Evolutionary conservation across 2,329 filamentous ascomycete genomes (phyloP), one percentile per base, ranked within the genome.

Genomic region (Keithomyces neogunnii): DNA sequence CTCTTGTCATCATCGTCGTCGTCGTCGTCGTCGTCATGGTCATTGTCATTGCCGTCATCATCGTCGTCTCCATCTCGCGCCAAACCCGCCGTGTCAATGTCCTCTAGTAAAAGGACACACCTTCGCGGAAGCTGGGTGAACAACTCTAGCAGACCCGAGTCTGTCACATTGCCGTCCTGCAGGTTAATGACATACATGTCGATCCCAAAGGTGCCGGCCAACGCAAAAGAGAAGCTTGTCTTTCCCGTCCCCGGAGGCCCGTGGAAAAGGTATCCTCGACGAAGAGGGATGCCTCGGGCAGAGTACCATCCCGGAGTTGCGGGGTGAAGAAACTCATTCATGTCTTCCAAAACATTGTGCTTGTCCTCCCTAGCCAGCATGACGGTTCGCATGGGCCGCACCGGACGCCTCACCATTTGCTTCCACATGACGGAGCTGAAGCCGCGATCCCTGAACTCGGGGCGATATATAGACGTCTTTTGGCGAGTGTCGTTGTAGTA

Each of bases 321-420:
- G 0, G 87, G 86, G 50, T 89, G 81, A 0, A 93, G 73, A 56
- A 89, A 92, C 59, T 90, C 86, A 57, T 88, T 87, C 60, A 92
- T 84, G 59, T 93, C 88, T 30, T 72, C 71, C 8, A 91, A 68
- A 3, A 92, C 74, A 33, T 75, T 73, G 2, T 76, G 70, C 66
- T 91, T 92, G 60, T 88, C 78, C 45, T 74, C 65, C 7, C 75
- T 70, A 55, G 89, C 85, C 4, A 93, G 74, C 2, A 90, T 83
- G 1, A 95, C 87, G 0, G 88, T 92, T 47, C 77, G 75, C 73
- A 92, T 86, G 1, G 85, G 84, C 13, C 87, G 72, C 5, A 84
- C 81, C 0, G 86, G 86, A 1, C 87, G 73, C 31, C 79, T 73
- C 1, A 80, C 78, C 29, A 84, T 78, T 54, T 76, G 71, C 39